phyloP scores from a whole-genome alignment of 2,329 filamentous ascomycete genomes.

The Neoascochyta sp. region DNA sequence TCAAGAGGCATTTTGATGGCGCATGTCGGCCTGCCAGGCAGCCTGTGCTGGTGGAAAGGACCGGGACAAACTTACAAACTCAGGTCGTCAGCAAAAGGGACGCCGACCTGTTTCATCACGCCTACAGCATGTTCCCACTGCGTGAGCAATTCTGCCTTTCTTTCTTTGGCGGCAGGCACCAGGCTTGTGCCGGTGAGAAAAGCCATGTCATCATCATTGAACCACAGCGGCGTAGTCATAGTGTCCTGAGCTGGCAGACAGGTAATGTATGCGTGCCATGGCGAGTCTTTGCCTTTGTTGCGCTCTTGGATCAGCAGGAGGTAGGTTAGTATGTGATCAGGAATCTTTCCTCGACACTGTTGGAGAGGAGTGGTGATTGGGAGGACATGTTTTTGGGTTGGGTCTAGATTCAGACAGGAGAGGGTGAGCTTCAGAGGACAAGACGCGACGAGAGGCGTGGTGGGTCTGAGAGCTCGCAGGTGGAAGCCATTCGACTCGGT shows the following conservation, averaged over 20 bases:
- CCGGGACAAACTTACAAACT: constrained; percentile 25
- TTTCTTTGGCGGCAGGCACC: constrained; percentile 20
- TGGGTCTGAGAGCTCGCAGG: constrained; percentile 22
- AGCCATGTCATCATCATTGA: constrained; percentile 31
- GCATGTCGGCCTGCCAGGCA: too few species aligned
- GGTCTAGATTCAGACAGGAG: constrained; percentile 36
- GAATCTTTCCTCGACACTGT: constrained; percentile 23
- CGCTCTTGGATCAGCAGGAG: constrained; percentile 38
- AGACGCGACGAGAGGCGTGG: constrained; percentile 22
- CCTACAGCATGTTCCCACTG: constrained; percentile 24
- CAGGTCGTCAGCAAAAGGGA: constrained; percentile 13
- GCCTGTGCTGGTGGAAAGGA: too few species aligned
- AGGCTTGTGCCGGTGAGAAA: constrained; percentile 38
- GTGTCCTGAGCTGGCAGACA: constrained; percentile 29
- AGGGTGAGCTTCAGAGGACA: constrained; percentile 35
- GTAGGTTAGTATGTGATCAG: constrained; percentile 33
- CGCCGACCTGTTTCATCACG: constrained; percentile 16
- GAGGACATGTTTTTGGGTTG: constrained; percentile 21
- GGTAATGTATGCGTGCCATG: constrained; percentile 37
- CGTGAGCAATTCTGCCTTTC: constrained; percentile 15
- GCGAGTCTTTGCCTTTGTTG: constrained; percentile 20
- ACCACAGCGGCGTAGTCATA: constrained; percentile 40
- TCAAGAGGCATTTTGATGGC: too few species aligned
- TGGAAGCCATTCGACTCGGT: constrained; percentile 28
- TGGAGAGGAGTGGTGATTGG: constrained; percentile 23